These are phyloP conservation scores for Daedaleopsis sinensis DNA, from an alignment of 768 basidiomycete species.

Conservation along the genomic window DNA sequence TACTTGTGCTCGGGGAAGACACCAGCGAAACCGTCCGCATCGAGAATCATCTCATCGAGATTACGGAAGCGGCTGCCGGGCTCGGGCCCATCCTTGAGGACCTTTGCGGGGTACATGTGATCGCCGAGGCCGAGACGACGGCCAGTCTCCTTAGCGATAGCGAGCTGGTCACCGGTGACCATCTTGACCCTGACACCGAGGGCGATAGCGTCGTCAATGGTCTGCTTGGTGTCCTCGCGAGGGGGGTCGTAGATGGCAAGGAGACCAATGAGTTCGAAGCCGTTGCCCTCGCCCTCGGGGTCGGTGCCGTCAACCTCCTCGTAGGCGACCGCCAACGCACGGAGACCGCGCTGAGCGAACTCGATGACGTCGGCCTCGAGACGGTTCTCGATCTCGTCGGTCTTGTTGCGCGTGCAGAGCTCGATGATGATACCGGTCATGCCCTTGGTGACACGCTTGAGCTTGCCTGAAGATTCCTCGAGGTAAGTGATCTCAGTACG, in stretches of 20 bases:
- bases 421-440: constrained; percentile 99
- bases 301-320: constrained; percentile 90
- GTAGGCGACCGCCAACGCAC: constrained; percentile 94
- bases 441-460: constrained; percentile 99
- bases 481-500: constrained; percentile 98
- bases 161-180: constrained; percentile 99
- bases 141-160: constrained; percentile 99
- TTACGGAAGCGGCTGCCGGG: constrained; percentile 81
- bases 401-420: constrained; percentile 97
- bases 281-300: constrained; percentile 86
- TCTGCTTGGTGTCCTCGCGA: constrained; percentile 98
- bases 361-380: constrained; percentile 97
- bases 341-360: constrained; percentile 93
- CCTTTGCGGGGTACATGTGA: constrained; percentile 99
- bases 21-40: constrained; percentile 98
- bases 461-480: constrained; percentile 90
- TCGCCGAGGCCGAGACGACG: constrained; percentile 97
- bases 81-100: constrained; percentile 95
- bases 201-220: constrained; percentile 93
- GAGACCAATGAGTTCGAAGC: constrained; percentile 96
- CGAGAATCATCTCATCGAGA: constrained; percentile 99
- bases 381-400: constrained; percentile 85
- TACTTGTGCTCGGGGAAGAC: constrained; percentile 99
- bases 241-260: constrained; percentile 98
- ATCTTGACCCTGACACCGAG: constrained; percentile 99